Evolutionary conservation across 257 asterid species (phyloP).

Genomic region (Rauvolfia tetraphylla): DNA sequence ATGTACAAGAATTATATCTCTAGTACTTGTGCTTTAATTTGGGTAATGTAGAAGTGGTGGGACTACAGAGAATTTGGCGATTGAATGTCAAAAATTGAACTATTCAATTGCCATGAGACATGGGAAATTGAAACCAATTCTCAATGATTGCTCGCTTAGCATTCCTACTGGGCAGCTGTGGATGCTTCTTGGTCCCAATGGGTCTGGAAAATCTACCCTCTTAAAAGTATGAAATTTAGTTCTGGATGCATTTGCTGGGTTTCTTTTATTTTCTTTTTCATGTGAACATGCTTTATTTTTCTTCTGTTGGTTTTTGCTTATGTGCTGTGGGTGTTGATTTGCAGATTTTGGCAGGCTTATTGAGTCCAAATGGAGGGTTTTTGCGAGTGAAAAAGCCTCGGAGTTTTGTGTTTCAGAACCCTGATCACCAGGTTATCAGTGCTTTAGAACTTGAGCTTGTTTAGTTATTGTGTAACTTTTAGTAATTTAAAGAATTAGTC

Average conservation of each 20-base stretch:
- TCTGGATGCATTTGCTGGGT: neutral
- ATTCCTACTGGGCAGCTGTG: constrained; percentile 88
- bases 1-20: neutral
- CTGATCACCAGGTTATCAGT: constrained; percentile 85
- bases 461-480: neutral
- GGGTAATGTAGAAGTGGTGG: constrained; percentile 27
- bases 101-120: constrained; percentile 47
- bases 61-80: constrained; percentile 39
- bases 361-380: constrained; percentile 68
- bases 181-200: constrained; percentile 98
- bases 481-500: neutral
- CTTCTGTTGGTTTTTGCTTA: neutral
- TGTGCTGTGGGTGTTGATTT: constrained; percentile 6
- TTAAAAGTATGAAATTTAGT: constrained; percentile 44
- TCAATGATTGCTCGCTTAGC: constrained; percentile 65
- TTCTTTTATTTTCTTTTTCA: neutral
- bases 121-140: constrained; percentile 54
- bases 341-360: constrained; percentile 86
- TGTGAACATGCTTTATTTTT: neutral
- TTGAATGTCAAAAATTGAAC: constrained; percentile 60
- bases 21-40: neutral
- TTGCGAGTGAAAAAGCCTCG: constrained; percentile 67
- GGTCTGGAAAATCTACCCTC: constrained; percentile 94
- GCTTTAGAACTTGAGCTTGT: neutral
- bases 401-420: constrained; percentile 95